These are phyloP conservation scores for Boletus subparvulus DNA, from an alignment of 768 basidiomycete genomes.

Conservation along the genomic window DNA sequence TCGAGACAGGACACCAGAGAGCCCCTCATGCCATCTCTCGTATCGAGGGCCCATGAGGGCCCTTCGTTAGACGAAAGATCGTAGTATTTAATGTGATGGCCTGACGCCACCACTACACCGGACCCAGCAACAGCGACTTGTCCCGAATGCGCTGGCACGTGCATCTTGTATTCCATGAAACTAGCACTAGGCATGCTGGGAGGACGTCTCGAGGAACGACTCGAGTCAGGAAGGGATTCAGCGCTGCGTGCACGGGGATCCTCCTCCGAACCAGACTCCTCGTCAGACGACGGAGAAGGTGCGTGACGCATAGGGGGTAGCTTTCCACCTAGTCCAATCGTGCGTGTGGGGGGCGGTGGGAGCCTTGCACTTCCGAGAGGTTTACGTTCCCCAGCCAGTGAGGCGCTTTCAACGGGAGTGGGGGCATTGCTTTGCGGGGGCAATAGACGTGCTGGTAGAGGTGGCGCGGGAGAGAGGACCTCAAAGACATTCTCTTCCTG, in stretches of 20 bases:
- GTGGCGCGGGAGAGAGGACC: conserved; percentile 17
- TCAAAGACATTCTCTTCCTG: conserved; percentile 13
- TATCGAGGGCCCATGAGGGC: conserved; percentile 53
- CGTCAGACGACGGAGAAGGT: conserved; percentile 41
- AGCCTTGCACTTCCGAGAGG: conserved; percentile 37
- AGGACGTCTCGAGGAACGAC: conserved; percentile 59
- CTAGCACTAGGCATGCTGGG: conserved; percentile 35
- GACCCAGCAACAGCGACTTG: conserved; percentile 57
- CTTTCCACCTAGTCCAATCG: conserved; percentile 66
- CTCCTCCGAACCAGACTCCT: conserved; percentile 65
- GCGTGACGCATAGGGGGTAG: conserved; percentile 61
- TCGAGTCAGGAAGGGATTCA: conserved; percentile 67
- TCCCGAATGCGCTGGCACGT: conserved; percentile 53
- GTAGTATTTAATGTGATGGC: conserved; percentile 62
- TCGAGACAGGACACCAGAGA: conserved; percentile 74
- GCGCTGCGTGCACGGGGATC: conserved; percentile 45
- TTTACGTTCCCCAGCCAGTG: conserved; percentile 27
- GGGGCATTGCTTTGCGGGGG: not conserved
- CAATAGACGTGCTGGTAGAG: conserved; percentile 38
- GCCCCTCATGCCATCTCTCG: conserved; percentile 66
- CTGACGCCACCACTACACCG: conserved; percentile 54
- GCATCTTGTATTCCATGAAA: conserved; percentile 50
- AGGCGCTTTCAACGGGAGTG: conserved; percentile 19
- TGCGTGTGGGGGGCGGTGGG: conserved; percentile 75
- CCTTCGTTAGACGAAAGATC: conserved; percentile 50